Evolutionary conservation across 192 early-diverging fungal species (phyloP).

Genomic region (Coemansia sp.): DNA sequence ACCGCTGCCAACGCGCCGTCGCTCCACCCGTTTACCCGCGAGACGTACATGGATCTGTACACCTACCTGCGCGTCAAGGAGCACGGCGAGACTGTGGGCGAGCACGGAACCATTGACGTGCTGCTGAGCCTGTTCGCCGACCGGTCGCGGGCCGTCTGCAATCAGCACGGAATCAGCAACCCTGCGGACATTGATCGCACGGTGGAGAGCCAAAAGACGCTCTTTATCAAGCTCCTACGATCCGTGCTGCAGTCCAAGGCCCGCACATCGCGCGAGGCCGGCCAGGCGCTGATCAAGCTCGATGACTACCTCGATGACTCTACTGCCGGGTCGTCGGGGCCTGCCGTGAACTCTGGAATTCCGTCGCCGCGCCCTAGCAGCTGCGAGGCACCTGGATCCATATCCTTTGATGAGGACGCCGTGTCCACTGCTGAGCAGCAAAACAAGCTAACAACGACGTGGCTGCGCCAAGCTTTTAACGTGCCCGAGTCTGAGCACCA

Average conservation of each 20-base stretch:
- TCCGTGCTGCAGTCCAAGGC: constrained; percentile 38
- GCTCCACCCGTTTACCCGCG: constrained; percentile 39
- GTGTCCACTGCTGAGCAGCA: no score
- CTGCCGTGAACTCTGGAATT: constrained; percentile 3
- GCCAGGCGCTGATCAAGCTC: constrained; percentile 38
- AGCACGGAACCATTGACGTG: constrained; percentile 34
- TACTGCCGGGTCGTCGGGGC: background rate
- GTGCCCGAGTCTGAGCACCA: constrained; percentile 30
- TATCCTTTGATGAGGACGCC: background rate
- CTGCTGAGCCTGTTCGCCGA: constrained; percentile 33
- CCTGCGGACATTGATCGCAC: constrained; percentile 23
- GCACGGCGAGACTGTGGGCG: constrained; percentile 17
- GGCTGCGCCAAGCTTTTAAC: constrained; percentile 30
- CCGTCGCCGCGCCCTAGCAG: constrained; percentile 1
- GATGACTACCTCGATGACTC: constrained; percentile 28
- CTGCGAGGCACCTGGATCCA: constrained; percentile 2
- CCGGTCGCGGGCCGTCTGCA: constrained; percentile 12
- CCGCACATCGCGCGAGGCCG: constrained; percentile 44
- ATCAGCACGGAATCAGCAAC: constrained; percentile 20
- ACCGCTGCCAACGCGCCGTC: constrained; percentile 18
- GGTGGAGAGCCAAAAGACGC: constrained; percentile 34
- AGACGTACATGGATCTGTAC: constrained; percentile 32
- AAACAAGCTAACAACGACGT: constrained; percentile 9
- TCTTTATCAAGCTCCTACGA: constrained; percentile 40
- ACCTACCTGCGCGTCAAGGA: constrained; percentile 24